Evolutionary conservation across 352 stramenopile genomes (phyloP).

Genomic region (Peronospora farinosa): DNA sequence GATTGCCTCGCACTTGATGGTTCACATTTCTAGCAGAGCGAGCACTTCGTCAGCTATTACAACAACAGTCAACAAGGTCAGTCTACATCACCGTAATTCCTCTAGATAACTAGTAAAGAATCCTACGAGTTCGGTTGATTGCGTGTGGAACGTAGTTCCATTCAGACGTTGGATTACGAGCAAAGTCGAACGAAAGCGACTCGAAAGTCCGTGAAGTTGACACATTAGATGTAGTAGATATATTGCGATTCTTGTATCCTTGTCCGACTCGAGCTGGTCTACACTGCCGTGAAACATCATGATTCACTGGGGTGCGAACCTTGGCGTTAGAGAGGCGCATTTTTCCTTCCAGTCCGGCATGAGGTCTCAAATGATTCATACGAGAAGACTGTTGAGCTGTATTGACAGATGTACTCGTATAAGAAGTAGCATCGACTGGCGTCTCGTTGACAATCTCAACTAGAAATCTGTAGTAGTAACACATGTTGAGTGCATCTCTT

Average conservation of each 20-base stretch:
- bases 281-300: conserved; percentile 12
- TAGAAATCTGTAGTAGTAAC: conserved; percentile 41
- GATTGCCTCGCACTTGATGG: not conserved
- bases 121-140: conserved; percentile 42
- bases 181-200: conserved; percentile 48
- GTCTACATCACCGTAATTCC: conserved; percentile 1
- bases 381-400: not conserved
- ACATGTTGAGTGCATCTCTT: not conserved
- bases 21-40: conserved; percentile 38
- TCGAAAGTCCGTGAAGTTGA: conserved; percentile 1
- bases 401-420: conserved; percentile 1
- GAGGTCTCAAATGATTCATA: not conserved
- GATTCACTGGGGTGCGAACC: conserved; percentile 28
- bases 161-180: conserved; percentile 47
- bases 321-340: conserved; percentile 20
- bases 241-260: conserved; percentile 15
- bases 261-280: conserved; percentile 12
- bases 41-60: conserved; percentile 49
- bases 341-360: conserved; percentile 10
- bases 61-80: conserved; percentile 2
- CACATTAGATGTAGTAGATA: not conserved
- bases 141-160: conserved; percentile 50
- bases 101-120: not conserved
- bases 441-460: conserved; percentile 67
- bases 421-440: conserved; percentile 24